A percentile compares a stretch with the other conserved stretches of the same genome.
Conservation (phyloP, 1,284 basidiomycete species). For the Leccinum pachyderme region DNA sequence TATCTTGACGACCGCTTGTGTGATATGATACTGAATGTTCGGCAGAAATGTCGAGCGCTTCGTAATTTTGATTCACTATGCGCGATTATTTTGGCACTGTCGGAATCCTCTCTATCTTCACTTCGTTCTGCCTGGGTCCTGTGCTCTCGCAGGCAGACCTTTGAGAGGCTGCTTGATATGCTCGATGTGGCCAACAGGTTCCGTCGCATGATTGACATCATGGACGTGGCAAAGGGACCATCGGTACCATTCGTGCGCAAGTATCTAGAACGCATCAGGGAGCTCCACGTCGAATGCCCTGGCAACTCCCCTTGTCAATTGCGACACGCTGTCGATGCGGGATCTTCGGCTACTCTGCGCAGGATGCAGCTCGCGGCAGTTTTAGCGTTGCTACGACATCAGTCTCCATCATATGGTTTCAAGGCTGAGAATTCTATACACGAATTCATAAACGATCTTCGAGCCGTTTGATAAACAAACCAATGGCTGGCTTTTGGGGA, state of each 20-base stretch:
- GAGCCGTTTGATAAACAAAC: slow-evolving; percentile 45
- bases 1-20: slow-evolving; percentile 18
- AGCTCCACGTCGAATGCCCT: slow-evolving; percentile 50
- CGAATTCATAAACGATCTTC: slow-evolving; percentile 49
- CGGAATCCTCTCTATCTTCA: slow-evolving; percentile 54
- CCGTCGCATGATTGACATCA: slow-evolving; percentile 51
- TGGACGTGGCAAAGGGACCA: slow-evolving; percentile 52
- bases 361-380: slow-evolving; percentile 53
- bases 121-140: slow-evolving; percentile 70
- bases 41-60: slow-evolving; percentile 61
- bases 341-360: slow-evolving; percentile 47
- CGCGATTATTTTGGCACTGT: slow-evolving; percentile 62
- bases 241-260: slow-evolving; percentile 66
- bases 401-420: slow-evolving; percentile 51
- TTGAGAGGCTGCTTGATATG: slow-evolving; percentile 51
- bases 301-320: slow-evolving; percentile 16
- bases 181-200: slow-evolving; percentile 61
- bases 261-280: slow-evolving; percentile 60
- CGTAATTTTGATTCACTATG: slow-evolving; percentile 70
- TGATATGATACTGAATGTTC: background rate
- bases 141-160: slow-evolving; percentile 46
- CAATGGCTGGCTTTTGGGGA: background rate
- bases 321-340: slow-evolving; percentile 42
- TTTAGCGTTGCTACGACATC: slow-evolving; percentile 56
- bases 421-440: slow-evolving; percentile 46